These are phyloP conservation scores for Stemphylium vesicarium DNA, from an alignment of 2,329 filamentous ascomycete species.

Conservation along the genomic window DNA sequence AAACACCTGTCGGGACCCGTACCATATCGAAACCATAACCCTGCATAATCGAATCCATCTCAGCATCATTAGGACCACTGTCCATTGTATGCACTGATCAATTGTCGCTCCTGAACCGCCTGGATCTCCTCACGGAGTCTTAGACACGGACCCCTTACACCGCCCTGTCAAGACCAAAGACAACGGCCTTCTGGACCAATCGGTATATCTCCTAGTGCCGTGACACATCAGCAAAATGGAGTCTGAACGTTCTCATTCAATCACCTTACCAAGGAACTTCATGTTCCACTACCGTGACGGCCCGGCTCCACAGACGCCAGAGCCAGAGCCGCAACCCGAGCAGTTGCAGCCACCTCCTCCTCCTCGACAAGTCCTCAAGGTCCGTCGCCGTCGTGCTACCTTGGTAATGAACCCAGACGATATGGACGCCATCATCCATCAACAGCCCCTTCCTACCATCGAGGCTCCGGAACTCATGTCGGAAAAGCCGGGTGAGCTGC, in stretches of 20 bases:
- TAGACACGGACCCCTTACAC: conserved; percentile 24
- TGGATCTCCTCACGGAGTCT: conserved; percentile 35
- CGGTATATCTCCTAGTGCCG: conserved; percentile 3
- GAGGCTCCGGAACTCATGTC: conserved; percentile 53
- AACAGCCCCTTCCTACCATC: conserved; percentile 56
- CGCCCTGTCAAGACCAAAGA: conserved; percentile 12
- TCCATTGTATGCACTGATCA: conserved; percentile 19
- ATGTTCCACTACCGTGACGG: conserved; percentile 57
- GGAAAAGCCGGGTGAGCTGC: conserved; percentile 33
- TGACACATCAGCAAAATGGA: conserved; percentile 42
- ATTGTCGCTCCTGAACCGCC: conserved; percentile 18
- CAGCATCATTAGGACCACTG: conserved; percentile 21
- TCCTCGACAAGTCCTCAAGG: conserved; percentile 56
- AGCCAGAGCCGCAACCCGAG: conserved; percentile 48
- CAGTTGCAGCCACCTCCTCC: conserved; percentile 52
- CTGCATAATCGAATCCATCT: conserved; percentile 33
- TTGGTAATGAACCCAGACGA: conserved; percentile 34
- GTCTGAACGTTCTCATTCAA: conserved; percentile 54
- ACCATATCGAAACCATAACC: conserved; percentile 25
- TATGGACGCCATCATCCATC: conserved; percentile 35
- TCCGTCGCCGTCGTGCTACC: conserved; percentile 54
- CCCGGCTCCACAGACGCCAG: conserved; percentile 54
- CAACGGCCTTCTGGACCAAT: conserved; percentile 12
- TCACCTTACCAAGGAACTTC: conserved; percentile 58
- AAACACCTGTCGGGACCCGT: conserved; percentile 40